Conservation (phyloP, 768 basidiomycete species). For the Lactifluus rugatus region DNA sequence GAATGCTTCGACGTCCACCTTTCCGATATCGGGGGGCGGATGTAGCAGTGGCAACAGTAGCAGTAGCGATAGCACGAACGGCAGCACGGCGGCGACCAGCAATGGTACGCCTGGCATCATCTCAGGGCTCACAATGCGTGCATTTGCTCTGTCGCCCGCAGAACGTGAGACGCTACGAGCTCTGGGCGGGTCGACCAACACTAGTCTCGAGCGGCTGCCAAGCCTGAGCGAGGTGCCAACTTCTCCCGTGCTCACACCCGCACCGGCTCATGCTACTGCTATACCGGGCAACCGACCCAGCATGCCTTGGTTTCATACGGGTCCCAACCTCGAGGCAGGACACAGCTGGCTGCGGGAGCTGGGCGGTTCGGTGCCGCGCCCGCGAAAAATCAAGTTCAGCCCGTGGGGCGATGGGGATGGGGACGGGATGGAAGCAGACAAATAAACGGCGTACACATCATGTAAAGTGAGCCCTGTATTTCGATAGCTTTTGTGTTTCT, state of each 20-base stretch:
- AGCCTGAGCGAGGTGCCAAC: conserved; percentile 69
- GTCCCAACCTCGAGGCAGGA: conserved; percentile 24
- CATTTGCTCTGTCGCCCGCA: conserved; percentile 81
- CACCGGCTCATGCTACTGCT: conserved; percentile 13
- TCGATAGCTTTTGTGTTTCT: not conserved
- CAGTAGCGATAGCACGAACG: not conserved
- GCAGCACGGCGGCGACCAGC: not conserved
- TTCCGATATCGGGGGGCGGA: not conserved
- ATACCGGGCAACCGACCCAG: conserved; percentile 18
- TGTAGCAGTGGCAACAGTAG: not conserved
- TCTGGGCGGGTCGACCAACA: conserved; percentile 63
- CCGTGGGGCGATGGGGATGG: conserved; percentile 72
- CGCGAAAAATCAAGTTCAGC: conserved; percentile 65
- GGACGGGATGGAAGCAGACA: conserved; percentile 7
- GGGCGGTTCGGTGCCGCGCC: conserved; percentile 41
- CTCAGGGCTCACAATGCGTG: conserved; percentile 44
- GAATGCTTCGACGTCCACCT: conserved; percentile 12
- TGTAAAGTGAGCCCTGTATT: conserved; percentile 6
- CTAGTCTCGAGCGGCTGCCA: conserved; percentile 68
- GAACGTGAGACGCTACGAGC: conserved; percentile 80
- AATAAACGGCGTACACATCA: conserved; percentile 1
- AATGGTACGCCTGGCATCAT: conserved; percentile 22
- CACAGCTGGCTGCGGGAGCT: conserved; percentile 53
- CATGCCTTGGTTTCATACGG: conserved; percentile 14
- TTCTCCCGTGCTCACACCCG: conserved; percentile 50